Evolutionary conservation across 2,329 filamentous ascomycete species (phyloP), one percentile per base, ranked within the genome.

Genomic region (Fusarium staphyleae): DNA sequence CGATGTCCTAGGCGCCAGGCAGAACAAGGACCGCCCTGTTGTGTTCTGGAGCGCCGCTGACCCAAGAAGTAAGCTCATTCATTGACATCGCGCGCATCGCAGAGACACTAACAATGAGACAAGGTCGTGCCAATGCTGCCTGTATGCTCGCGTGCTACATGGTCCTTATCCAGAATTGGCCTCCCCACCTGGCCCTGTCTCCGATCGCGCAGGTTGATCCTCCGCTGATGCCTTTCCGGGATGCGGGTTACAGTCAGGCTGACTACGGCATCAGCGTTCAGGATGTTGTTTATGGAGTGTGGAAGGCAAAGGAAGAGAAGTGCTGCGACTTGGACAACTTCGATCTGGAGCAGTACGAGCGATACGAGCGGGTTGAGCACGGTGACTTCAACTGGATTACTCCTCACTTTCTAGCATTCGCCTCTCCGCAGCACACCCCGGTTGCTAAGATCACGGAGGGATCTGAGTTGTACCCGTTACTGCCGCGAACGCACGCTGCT

Each of bases 301-400:
- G 95, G 93, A 96, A 93, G 74, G 95, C 95, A 37, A 99, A 98
- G 79, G 95, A 99, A 71, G 91, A 97, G 75, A 88, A 89, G 40
- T 87, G 96, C 68, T 96, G 93, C 70, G 90, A 90, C 48, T 80
- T 99, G 54, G 92, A 96, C 71, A 91, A 95, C 72, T 99, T 99
- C 71, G 93, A 93, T 68, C 83, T 99, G 15, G 93, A 97, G 77
- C 91, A 97, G 84, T 99, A 99, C 72, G 95, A 99, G 77, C 89
- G 85, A 72, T 99, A 86, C 68, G 95, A 99, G 78, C 85, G 95
- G 52, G 95, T 99, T 15, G 95, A 99, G 72, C 92, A 97, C 80
- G 95, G 95, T 60, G 95, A 99, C 77, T 99, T 99, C 88, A 99
- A 99, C 84, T 99, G 95, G 95, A 85, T 99, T 53, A 96, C 93